These are phyloP conservation scores for Camellia oleifera DNA, from an alignment of 179 eudicot genomes.

Conservation along the genomic window DNA sequence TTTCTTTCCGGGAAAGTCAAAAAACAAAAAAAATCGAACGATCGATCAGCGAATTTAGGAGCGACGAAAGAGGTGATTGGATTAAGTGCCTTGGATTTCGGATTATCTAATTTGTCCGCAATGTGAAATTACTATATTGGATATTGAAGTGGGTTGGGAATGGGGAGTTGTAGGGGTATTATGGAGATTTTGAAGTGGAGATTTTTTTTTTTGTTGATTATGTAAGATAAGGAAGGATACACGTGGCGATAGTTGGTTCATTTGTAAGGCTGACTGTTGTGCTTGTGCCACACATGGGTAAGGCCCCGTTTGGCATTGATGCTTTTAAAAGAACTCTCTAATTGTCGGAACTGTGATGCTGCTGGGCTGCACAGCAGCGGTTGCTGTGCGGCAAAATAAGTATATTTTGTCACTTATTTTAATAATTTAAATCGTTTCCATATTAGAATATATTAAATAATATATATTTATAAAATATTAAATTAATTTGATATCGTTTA, in stretches of 20 bases:
- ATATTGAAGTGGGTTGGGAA: background rate
- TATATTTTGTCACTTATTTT: too few species aligned
- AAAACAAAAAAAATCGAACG: background rate
- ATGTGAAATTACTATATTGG: constrained; percentile 3
- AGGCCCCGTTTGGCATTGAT: too few species aligned
- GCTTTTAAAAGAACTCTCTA: too few species aligned
- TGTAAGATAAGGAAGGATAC: background rate
- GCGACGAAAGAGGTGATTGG: background rate
- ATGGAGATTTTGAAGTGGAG: background rate
- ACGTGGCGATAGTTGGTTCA: background rate
- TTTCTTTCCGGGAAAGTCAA: background rate
- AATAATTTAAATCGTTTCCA: too few species aligned
- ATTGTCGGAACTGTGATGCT: too few species aligned
- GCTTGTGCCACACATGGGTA: too few species aligned
- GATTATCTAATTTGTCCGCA: background rate
- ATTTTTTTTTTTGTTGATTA: background rate
- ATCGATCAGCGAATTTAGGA: background rate
- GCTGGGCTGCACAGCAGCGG: too few species aligned
- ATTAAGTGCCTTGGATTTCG: background rate
- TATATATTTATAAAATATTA: too few species aligned
- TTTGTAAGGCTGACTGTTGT: background rate
- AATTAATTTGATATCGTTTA: too few species aligned
- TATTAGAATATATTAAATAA: too few species aligned
- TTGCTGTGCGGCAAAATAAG: too few species aligned
- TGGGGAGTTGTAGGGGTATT: background rate